phyloP scores from a whole-genome alignment of 495 filamentous ascomycete species.

The Glonium stellatum region DNA sequence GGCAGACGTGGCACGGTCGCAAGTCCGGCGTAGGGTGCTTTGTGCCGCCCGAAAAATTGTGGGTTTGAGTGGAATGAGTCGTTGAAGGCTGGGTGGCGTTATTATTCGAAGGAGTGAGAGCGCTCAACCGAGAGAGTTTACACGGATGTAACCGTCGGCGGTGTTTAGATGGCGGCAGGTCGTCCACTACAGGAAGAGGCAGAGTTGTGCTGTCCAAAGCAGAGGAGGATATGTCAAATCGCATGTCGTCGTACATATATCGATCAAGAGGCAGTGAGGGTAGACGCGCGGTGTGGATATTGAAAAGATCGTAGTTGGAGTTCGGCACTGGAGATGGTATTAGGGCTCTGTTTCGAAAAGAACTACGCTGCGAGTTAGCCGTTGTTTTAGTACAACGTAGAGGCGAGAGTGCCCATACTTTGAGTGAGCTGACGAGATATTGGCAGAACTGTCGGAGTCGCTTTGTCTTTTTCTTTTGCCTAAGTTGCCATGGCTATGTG shows the following conservation, averaged over 20 bases:
- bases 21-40: slow-evolving; percentile 8
- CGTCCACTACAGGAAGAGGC: not conserved
- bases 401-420: not conserved
- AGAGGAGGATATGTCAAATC: not conserved
- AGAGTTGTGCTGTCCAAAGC: not conserved
- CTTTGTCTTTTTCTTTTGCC: slow-evolving; percentile 22
- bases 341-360: not conserved
- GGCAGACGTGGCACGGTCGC: slow-evolving; percentile 24
- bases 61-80: not conserved
- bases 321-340: not conserved
- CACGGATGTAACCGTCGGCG: not conserved
- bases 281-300: not conserved
- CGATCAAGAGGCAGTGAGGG: not conserved
- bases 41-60: not conserved
- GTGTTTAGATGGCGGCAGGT: not conserved
- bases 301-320: not conserved
- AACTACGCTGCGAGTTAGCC: not conserved
- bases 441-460: slow-evolving; percentile 6
- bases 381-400: not conserved
- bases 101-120: not conserved
- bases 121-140: not conserved
- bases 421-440: not conserved
- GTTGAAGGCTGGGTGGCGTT: not conserved
- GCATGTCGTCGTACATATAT: not conserved
- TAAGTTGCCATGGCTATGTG: not conserved